Conservation (phyloP, 352 stramenopile species). For the Globisporangium uncinulatum region DNA sequence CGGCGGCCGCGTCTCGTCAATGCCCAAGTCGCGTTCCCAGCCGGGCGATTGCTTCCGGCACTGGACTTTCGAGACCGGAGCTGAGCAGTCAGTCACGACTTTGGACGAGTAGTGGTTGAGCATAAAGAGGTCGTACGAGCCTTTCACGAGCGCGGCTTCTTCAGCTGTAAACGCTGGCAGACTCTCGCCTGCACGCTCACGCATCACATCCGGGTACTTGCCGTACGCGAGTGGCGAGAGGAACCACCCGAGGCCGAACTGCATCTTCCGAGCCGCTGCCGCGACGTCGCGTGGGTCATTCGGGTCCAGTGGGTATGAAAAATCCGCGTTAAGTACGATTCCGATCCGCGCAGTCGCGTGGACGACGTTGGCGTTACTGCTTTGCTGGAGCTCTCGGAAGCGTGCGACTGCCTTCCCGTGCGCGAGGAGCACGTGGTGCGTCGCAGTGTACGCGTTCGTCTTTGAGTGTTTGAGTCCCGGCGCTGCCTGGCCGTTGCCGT, state of each 20-base stretch:
- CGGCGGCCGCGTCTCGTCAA: constrained; percentile 47
- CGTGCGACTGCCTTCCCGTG: constrained; percentile 83
- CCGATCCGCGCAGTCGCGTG: constrained; percentile 74
- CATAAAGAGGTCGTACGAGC: constrained; percentile 92
- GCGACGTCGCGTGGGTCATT: constrained; percentile 31
- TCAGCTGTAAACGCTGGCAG: constrained; percentile 85
- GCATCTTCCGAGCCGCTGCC: constrained; percentile 77
- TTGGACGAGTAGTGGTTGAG: constrained; percentile 90
- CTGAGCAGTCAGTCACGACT: constrained; percentile 41
- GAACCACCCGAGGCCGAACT: constrained; percentile 92
- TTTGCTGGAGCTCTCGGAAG: constrained; percentile 78
- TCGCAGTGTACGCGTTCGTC: constrained; percentile 46
- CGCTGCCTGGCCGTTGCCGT: constrained; percentile 62
- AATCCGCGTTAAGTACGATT: constrained; percentile 89
- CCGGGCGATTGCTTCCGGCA: constrained; percentile 30
- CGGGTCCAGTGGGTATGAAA: constrained; percentile 66
- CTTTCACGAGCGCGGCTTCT: constrained; percentile 67
- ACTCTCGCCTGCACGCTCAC: constrained; percentile 52
- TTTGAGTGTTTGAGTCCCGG: constrained; percentile 26
- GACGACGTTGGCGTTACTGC: constrained; percentile 18
- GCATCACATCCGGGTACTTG: constrained; percentile 92
- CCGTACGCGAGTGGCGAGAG: constrained; percentile 87
- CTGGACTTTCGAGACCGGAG: constrained; percentile 20
- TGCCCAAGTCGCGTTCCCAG: constrained; percentile 39
- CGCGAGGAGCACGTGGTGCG: constrained; percentile 89